These are phyloP conservation scores for Neurospora terricola DNA, from an alignment of 495 filamentous ascomycete species.

Conservation along the genomic window DNA sequence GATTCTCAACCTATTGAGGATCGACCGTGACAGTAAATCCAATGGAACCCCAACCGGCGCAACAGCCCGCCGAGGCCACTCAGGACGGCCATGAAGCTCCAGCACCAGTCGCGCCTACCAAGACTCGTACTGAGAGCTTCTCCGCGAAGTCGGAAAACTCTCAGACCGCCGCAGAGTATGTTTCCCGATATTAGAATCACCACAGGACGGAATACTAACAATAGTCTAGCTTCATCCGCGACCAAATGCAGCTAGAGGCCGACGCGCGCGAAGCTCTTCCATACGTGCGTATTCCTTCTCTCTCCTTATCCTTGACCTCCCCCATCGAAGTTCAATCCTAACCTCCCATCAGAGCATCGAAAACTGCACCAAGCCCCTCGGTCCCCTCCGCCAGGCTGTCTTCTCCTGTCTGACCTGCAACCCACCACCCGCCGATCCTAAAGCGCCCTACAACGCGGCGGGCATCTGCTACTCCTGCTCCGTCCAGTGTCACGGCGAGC, in stretches of 20 bases:
- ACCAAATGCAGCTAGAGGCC: conserved; percentile 81
- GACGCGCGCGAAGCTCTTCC: conserved; percentile 92
- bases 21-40: not conserved
- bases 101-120: conserved; percentile 12
- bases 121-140: conserved; percentile 42
- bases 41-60: conserved; percentile 21
- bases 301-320: not conserved
- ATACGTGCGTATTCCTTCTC: conserved; percentile 49
- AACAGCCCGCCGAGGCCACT: conserved; percentile 8
- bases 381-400: conserved; percentile 72
- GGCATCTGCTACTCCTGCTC: conserved; percentile 95
- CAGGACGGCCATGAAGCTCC: conserved; percentile 12
- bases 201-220: not conserved
- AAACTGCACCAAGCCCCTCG: conserved; percentile 79
- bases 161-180: conserved; percentile 81
- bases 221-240: conserved; percentile 65
- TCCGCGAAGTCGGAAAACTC: conserved; percentile 61
- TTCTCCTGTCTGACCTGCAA: conserved; percentile 93
- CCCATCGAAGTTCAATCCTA: not conserved
- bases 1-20: rapidly evolving
- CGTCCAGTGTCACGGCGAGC: conserved; percentile 92
- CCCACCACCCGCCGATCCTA: conserved; percentile 53
- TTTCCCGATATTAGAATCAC: not conserved
- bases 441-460: conserved; percentile 59
- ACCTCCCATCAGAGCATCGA: conserved; percentile 63